Conservation (phyloP, 257 asterid species). For the Gentiana straminea region DNA sequence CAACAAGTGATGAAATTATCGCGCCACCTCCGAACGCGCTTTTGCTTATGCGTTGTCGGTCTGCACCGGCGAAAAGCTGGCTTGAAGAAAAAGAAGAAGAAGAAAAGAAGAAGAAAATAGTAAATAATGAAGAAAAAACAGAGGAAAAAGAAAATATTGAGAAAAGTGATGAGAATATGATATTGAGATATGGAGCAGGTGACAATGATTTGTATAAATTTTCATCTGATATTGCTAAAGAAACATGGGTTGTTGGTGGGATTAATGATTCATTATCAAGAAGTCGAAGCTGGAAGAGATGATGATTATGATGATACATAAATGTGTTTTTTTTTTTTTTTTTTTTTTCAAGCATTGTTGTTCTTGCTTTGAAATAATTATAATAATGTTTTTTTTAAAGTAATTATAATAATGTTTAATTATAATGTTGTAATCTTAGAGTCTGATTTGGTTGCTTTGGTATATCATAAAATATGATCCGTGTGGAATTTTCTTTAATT, state of each 20-base stretch:
- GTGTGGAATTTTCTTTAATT: no score
- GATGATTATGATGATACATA: constrained; percentile 15
- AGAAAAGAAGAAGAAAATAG: neutral
- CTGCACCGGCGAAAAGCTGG: constrained; percentile 86
- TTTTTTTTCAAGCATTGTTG: neutral
- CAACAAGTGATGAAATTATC: constrained; percentile 4
- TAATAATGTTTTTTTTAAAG: no score
- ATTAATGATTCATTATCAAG: constrained; percentile 46
- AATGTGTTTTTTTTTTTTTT: constrained; percentile 4
- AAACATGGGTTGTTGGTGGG: constrained; percentile 71
- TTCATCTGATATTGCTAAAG: constrained; percentile 51
- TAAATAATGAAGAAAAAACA: constrained; percentile 2
- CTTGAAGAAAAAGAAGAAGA: constrained; percentile 28
- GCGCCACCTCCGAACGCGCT: constrained; percentile 62
- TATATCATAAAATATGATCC: no score
- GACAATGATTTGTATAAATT: constrained; percentile 26
- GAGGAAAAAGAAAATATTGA: constrained; percentile 16
- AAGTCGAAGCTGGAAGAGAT: constrained; percentile 69
- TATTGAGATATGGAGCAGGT: constrained; percentile 37
- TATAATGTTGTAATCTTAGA: neutral
- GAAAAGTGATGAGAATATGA: constrained; percentile 25
- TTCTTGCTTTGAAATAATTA: neutral
- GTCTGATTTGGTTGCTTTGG: constrained; percentile 1
- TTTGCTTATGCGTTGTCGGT: constrained; percentile 76
- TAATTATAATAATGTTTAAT: neutral